These are phyloP conservation scores for Cutaneotrichosporon spelunceum DNA, from an alignment of 1,284 basidiomycete genomes.

Conservation along the genomic window DNA sequence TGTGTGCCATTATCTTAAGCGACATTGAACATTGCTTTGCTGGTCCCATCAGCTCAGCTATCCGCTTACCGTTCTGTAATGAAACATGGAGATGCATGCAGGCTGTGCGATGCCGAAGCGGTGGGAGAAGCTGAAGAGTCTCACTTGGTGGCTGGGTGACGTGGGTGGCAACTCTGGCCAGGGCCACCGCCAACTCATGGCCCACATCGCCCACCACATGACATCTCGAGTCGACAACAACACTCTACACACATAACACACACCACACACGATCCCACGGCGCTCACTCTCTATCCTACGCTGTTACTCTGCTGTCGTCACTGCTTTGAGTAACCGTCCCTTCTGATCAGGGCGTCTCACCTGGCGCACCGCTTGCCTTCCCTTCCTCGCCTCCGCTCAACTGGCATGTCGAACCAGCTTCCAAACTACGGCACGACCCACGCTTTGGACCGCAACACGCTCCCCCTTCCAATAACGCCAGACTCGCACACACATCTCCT, in stretches of 20 bases:
- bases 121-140: background rate
- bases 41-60: background rate
- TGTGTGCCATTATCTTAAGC: background rate
- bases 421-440: background rate
- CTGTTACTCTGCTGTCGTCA: no score
- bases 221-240: no score
- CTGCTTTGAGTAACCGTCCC: background rate
- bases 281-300: no score
- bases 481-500: background rate
- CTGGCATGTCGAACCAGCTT: background rate
- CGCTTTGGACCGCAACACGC: background rate
- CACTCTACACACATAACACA: no score
- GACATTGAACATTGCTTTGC: background rate
- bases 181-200: background rate
- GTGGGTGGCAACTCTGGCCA: background rate
- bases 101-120: background rate
- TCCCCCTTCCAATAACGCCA: background rate
- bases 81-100: background rate
- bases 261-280: no score
- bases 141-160: background rate
- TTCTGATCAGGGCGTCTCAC: background rate
- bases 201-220: no score
- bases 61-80: background rate
- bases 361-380: background rate
- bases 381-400: background rate